Percentiles rank a stretch among this genome's conserved stretches.
These are phyloP conservation scores for Pseudoturritis turrita DNA, from an alignment of 345 rosid species.

Conservation along the genomic window DNA sequence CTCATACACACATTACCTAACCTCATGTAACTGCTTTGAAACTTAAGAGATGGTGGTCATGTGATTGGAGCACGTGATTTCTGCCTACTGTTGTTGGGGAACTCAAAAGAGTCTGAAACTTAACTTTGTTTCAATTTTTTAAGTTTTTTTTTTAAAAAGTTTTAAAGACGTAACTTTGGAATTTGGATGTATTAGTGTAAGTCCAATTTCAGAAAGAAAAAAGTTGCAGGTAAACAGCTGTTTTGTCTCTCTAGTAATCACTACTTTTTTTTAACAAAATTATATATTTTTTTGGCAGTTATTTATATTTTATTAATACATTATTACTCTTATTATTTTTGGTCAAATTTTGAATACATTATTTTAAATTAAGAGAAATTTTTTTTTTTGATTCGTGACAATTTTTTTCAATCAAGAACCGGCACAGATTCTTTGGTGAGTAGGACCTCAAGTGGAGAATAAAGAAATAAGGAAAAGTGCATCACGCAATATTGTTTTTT, in stretches of 20 bases:
- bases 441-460: slow-evolving; percentile 4
- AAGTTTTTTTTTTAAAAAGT: neutral
- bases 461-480: neutral
- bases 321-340: no score
- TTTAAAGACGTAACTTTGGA: slow-evolving; percentile 21
- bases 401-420: neutral
- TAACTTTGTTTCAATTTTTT: slow-evolving; percentile 21
- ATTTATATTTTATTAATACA: neutral
- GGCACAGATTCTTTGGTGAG: slow-evolving; percentile 16
- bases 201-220: slow-evolving; percentile 11
- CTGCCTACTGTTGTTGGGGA: slow-evolving; percentile 32
- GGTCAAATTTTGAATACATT: neutral
- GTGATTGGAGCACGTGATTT: slow-evolving; percentile 33
- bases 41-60: slow-evolving; percentile 27
- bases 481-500: neutral
- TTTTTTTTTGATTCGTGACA: slow-evolving; percentile 3
- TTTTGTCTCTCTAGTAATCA: slow-evolving; percentile 28
- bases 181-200: slow-evolving; percentile 17
- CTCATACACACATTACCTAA: slow-evolving; percentile 20
- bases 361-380: neutral
- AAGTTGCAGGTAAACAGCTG: slow-evolving; percentile 31
- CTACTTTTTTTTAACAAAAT: neutral
- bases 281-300: neutral
- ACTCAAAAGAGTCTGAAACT: slow-evolving; percentile 32
- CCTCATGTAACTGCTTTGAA: slow-evolving; percentile 18